Percentiles rank a stretch among this genome's conserved stretches.
phyloP scores from a whole-genome alignment of 345 rosid species.

The Dovyalis caffra region DNA sequence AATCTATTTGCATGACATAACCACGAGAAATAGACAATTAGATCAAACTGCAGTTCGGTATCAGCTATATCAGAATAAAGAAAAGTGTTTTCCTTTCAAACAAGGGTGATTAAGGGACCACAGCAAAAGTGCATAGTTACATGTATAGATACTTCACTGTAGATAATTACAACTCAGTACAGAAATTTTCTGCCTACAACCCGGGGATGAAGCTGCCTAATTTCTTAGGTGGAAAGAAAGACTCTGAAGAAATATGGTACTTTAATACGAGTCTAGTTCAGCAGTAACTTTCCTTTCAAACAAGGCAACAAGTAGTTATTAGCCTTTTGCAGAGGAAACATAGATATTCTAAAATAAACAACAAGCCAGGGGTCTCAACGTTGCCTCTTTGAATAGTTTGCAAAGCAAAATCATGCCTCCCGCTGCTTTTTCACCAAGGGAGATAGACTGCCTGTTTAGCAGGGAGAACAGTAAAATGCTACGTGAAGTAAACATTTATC shows the following conservation, averaged over 20 bases:
- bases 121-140: background rate
- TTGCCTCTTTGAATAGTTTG: background rate
- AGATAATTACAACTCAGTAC: background rate
- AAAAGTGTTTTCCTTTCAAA: background rate
- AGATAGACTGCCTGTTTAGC: background rate
- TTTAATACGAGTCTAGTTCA: background rate
- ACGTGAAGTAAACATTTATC: background rate
- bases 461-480: background rate
- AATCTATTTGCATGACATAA: constrained; percentile 32
- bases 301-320: background rate
- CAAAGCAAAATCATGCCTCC: background rate
- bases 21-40: constrained; percentile 14
- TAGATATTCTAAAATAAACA: background rate
- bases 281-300: background rate
- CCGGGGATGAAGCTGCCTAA: background rate
- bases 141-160: background rate
- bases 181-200: background rate
- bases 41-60: background rate
- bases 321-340: background rate
- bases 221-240: background rate
- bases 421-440: background rate
- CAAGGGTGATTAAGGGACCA: background rate
- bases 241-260: background rate
- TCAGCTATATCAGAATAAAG: constrained; percentile 1
- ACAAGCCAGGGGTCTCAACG: background rate